Conservation (phyloP, 2,329 filamentous ascomycete genomes). For the Cladosporium sp. region DNA sequence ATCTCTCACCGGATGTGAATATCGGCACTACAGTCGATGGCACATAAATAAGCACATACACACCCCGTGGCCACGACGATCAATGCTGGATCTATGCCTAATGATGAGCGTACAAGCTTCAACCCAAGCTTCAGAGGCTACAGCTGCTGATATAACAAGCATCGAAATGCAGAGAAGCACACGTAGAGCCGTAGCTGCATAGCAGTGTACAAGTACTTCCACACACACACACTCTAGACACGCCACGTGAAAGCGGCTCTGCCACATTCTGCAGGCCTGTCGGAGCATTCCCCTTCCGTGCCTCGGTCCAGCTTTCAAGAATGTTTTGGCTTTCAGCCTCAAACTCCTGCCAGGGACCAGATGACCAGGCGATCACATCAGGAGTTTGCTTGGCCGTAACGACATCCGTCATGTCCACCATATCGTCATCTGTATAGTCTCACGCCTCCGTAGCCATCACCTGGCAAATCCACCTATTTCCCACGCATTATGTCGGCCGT, state of each 20-base stretch:
- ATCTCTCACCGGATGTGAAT: no score
- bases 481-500: slow-evolving; percentile 29
- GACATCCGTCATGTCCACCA: background rate
- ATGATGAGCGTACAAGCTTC: no score
- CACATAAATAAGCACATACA: no score
- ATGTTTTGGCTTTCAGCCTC: slow-evolving; percentile 11
- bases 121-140: no score
- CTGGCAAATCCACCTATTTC: background rate
- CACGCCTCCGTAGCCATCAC: background rate
- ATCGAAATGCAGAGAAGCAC: no score
- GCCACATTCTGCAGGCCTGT: background rate
- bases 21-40: no score
- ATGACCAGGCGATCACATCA: background rate
- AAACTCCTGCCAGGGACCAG: background rate
- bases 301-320: slow-evolving; percentile 4
- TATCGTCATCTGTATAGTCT: background rate
- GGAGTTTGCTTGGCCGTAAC: background rate
- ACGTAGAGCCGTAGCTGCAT: no score
- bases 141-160: no score
- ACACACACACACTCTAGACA: no score
- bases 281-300: slow-evolving; percentile 1
- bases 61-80: no score
- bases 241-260: background rate
- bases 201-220: no score
- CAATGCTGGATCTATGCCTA: no score